Conservation (phyloP, 345 rosid genomes). For the Eucalyptus coolabah region DNA sequence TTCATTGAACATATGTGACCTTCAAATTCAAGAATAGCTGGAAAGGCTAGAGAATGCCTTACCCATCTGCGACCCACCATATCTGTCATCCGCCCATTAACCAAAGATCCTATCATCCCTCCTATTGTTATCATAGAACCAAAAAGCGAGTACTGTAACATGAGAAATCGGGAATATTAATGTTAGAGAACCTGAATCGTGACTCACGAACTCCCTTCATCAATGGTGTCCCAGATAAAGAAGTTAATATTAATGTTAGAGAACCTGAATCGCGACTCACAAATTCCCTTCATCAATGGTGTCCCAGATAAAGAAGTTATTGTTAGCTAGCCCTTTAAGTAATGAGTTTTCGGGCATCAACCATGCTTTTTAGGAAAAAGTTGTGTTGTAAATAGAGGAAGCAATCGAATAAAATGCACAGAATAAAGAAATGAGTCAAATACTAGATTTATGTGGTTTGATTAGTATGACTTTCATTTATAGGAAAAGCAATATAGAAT, state of each 20-base stretch:
- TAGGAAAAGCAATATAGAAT: too few relatives aligned
- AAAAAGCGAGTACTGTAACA: conserved; percentile 23
- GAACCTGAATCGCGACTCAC: not conserved
- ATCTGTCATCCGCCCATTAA: conserved; percentile 14
- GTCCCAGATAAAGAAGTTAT: not conserved
- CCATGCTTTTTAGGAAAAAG: not conserved
- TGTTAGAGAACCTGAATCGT: not conserved
- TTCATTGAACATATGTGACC: not conserved
- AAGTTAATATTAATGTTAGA: not conserved
- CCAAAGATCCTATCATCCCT: conserved; percentile 10
- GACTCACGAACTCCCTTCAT: not conserved
- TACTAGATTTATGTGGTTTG: not conserved
- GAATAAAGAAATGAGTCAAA: too few relatives aligned
- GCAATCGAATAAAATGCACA: not conserved
- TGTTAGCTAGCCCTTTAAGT: not conserved
- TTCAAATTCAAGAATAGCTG: not conserved
- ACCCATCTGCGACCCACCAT: conserved; percentile 20
- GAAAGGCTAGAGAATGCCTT: not conserved
- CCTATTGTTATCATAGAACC: conserved; percentile 20
- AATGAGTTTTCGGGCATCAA: not conserved
- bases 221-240: not conserved
- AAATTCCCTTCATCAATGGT: not conserved
- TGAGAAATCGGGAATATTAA: not conserved
- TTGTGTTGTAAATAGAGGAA: not conserved
- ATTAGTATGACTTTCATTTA: not conserved